phyloP scores from a whole-genome alignment of 2,329 filamentous ascomycete species.

The Tolypocladium ovalisporum region DNA sequence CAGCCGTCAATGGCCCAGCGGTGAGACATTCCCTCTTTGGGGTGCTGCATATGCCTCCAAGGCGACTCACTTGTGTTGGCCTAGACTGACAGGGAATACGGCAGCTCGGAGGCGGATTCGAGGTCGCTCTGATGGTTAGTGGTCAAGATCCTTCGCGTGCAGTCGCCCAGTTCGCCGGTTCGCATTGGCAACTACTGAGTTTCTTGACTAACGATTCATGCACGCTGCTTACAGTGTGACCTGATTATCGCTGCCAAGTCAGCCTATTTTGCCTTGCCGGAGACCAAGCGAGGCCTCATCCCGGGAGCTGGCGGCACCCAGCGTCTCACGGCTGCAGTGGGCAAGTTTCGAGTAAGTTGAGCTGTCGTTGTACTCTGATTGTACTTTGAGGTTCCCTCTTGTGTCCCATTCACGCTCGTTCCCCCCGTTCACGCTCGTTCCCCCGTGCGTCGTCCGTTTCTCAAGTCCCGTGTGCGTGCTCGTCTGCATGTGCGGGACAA shows the following conservation, averaged over 20 bases:
- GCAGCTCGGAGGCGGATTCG: constrained; percentile 39
- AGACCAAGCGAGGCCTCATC: constrained; percentile 28
- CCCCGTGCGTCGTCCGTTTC: neutral
- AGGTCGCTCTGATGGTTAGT: constrained; percentile 34
- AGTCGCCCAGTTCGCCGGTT: neutral
- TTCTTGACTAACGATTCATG: neutral
- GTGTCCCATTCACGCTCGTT: neutral
- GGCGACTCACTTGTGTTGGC: neutral
- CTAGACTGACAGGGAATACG: neutral
- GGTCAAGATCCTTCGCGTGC: neutral
- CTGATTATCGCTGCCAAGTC: constrained; percentile 23
- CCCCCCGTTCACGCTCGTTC: neutral
- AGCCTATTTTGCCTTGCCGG: constrained; percentile 27
- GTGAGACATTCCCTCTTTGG: constrained; percentile 24
- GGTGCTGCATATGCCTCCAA: neutral
- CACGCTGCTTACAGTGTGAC: constrained; percentile 20
- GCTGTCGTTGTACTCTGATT: neutral
- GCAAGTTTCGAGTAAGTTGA: constrained; percentile 26
- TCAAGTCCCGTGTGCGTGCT: neutral
- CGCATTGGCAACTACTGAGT: neutral
- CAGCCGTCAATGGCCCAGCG: constrained; percentile 38
- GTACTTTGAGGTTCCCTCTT: neutral
- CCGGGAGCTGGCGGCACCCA: constrained; percentile 30
- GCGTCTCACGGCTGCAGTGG: constrained; percentile 26
- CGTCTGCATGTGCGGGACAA: constrained; percentile 1